Base-by-base conservation (phyloP, 345 rosid genomes). In the Eucalyptus pauciflora region DNA sequence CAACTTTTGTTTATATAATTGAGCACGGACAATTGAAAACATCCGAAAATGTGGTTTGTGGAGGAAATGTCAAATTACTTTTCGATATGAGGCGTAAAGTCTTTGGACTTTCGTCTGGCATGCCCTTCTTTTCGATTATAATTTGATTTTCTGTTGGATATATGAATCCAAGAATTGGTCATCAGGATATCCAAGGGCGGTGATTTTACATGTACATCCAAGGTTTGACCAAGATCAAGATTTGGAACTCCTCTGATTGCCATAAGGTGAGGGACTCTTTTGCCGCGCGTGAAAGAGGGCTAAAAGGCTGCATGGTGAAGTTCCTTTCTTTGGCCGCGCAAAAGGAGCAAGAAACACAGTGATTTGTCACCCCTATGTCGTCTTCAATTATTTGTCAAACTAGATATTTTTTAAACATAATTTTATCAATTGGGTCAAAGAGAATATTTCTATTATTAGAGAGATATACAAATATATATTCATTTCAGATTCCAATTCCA, bases 351-450 rank as follows among this genome's bases (percentile, higher is more conserved):
- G 67, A 25, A 60, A 60, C 67, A 0, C n/a, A 1, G 31, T 12
- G 67, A 27, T 13, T 12, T 5, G 31, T 56, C 4, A 56, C 29
- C 29, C 0, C 13, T 24, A 4, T 0, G 22, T 10, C 27, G 4
- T 52, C 8, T 52, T 52, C 56, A 52, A 52, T 52, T 52, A 18
- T 52, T 17, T 52, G 24, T 52, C 56, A 52, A 52, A 16, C 56
- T 52, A 18, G 9, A 52, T 18, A 18, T 52, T 52, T 17, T 17
- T 16, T 7, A 52, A 52, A 52, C 4, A 17, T 52, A 52, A 17
- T 52, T 52, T 52, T 52, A 52, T 52, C 22, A 52, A 7, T 52
- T 3, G 10, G 10, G 2, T 52, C 0, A 9, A 52, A 52, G 56
- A 52, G 56, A 52, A 52, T 8, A 17, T 52, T 52, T 18, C 2